Conservation (phyloP, 306 rosid species). For the Quercus berberidifolia region DNA sequence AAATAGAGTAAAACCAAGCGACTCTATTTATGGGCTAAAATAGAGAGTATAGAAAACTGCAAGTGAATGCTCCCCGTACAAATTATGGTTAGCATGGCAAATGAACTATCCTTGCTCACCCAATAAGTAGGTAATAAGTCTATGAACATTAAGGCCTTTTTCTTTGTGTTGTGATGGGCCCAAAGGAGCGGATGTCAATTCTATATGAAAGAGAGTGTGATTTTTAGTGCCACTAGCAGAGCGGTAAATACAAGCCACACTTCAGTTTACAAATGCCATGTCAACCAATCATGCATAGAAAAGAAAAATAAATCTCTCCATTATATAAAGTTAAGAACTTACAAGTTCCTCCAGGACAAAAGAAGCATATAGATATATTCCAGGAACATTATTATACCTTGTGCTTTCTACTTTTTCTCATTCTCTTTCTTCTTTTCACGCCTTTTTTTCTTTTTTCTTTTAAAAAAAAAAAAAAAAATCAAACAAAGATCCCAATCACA, state of each 20-base stretch:
- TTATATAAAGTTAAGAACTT: not conserved
- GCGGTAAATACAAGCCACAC: not conserved
- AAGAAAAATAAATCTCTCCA: not conserved
- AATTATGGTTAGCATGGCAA: too few species aligned
- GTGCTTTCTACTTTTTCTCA: constrained; percentile 38
- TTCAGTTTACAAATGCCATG: not conserved
- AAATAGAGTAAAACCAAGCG: too few species aligned
- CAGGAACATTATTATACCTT: constrained; percentile 36
- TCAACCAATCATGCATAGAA: not conserved
- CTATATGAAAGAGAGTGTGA: too few species aligned
- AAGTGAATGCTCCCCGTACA: not conserved
- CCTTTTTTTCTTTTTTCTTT: constrained; percentile 20
- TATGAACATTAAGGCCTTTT: too few species aligned
- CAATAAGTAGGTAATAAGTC: too few species aligned
- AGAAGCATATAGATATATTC: constrained; percentile 29
- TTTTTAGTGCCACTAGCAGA: too few species aligned
- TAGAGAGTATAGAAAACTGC: too few species aligned
- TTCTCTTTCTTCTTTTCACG: constrained; percentile 9
- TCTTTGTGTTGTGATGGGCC: too few species aligned
- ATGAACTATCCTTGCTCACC: too few species aligned
- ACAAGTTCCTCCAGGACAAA: not conserved
- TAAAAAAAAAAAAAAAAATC: constrained; percentile 18
- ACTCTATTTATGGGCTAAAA: too few species aligned
- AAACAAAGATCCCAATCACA: constrained; percentile 39
- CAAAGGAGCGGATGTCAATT: too few species aligned